phyloP scores from a whole-genome alignment of 768 basidiomycete genomes.

The Xerocomus brunneocitrinus region DNA sequence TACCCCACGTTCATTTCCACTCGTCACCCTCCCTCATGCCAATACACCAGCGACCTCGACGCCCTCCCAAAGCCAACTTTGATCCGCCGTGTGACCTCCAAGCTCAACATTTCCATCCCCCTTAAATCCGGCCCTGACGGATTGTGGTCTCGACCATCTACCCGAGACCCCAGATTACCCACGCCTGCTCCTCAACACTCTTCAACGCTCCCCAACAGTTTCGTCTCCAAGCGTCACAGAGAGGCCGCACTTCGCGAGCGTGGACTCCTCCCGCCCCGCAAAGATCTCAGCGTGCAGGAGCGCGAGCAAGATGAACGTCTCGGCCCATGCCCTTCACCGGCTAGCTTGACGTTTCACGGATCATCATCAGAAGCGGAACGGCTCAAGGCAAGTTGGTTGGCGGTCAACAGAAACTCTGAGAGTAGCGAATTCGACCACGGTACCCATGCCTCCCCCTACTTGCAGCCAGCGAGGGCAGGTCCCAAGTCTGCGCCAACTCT shows the following conservation, averaged over 20 bases:
- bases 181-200: constrained; percentile 1
- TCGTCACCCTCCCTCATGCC: background rate
- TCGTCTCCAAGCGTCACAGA: constrained; percentile 20
- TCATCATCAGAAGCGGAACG: constrained; percentile 44
- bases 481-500: background rate
- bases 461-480: background rate
- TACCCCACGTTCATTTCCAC: constrained; percentile 2
- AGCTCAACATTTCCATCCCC: constrained; percentile 21
- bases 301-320: constrained; percentile 41
- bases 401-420: constrained; percentile 31
- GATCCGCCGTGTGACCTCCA: constrained; percentile 30
- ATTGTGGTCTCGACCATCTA: constrained; percentile 11
- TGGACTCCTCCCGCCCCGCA: constrained; percentile 48
- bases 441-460: background rate
- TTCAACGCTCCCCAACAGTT: constrained; percentile 18
- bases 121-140: background rate
- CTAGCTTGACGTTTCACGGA: constrained; percentile 10
- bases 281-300: constrained; percentile 36
- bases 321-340: constrained; percentile 33
- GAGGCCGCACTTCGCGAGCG: constrained; percentile 59
- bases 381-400: constrained; percentile 54
- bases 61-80: constrained; percentile 13
- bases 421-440: constrained; percentile 22
- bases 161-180: constrained; percentile 2
- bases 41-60: too few species aligned